Evolutionary conservation across 495 filamentous ascomycete genomes (phyloP).

Genomic region (Patellaria atrata): DNA sequence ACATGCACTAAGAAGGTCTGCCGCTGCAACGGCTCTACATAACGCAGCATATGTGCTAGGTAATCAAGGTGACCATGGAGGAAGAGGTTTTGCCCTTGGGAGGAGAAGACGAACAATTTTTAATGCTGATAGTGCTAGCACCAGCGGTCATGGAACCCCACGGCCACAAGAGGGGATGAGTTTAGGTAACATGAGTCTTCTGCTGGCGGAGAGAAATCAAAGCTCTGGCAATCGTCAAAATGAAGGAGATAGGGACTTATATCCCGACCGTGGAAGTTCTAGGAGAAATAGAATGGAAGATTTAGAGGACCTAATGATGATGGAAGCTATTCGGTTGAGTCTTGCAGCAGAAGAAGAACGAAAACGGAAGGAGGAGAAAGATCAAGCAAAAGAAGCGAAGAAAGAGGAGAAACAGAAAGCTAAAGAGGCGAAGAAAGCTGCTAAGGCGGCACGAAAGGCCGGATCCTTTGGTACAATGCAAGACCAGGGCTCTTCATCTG

Average conservation of each 20-base stretch:
- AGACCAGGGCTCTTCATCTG: conserved; percentile 8
- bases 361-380: conserved; percentile 66
- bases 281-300: conserved; percentile 63
- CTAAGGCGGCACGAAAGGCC: conserved; percentile 56
- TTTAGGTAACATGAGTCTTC: conserved; percentile 9
- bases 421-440: conserved; percentile 59
- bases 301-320: conserved; percentile 95
- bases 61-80: conserved; percentile 34
- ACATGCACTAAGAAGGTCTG: conserved; percentile 72
- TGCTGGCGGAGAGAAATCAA: conserved; percentile 14
- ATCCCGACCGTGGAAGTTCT: conserved; percentile 40
- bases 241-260: conserved; percentile 32
- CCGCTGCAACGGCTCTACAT: conserved; percentile 86
- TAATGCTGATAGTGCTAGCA: conserved; percentile 24
- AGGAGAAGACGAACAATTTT: conserved; percentile 27
- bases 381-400: conserved; percentile 64
- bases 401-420: conserved; percentile 64
- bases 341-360: conserved; percentile 84
- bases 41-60: conserved; percentile 90
- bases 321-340: conserved; percentile 83
- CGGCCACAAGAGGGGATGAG: conserved; percentile 10
- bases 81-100: conserved; percentile 31
- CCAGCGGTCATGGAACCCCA: conserved; percentile 26
- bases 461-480: conserved; percentile 7
- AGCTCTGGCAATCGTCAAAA: conserved; percentile 10